Evolutionary conservation across 805 yeast genomes (phyloP).

Genomic region (Ascoidea asiatica): DNA sequence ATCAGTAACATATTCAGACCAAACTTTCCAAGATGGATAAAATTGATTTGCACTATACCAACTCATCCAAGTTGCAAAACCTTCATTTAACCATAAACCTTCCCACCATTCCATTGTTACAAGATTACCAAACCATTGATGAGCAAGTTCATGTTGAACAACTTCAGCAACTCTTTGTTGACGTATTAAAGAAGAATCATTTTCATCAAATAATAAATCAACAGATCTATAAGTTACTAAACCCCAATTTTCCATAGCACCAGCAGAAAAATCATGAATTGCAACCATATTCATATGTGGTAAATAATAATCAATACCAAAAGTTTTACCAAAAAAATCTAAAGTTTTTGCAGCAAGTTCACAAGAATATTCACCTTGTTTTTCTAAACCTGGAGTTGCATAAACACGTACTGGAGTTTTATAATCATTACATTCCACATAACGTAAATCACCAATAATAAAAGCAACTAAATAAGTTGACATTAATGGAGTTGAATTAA

Average conservation of each 20-base stretch:
- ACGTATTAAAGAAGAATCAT: slow-evolving; percentile 47
- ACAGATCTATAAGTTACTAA: slow-evolving; percentile 69
- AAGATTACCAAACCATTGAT: slow-evolving; percentile 85
- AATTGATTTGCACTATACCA: slow-evolving; percentile 71
- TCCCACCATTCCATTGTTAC: slow-evolving; percentile 94
- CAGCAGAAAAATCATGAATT: slow-evolving; percentile 72
- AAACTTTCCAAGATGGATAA: slow-evolving; percentile 78
- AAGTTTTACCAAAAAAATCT: slow-evolving; percentile 56
- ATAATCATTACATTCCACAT: slow-evolving; percentile 52
- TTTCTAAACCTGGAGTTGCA: slow-evolving; percentile 65
- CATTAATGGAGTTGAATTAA: slow-evolving; percentile 72
- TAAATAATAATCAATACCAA: slow-evolving; percentile 64
- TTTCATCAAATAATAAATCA: slow-evolving; percentile 60
- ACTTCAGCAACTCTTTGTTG: slow-evolving; percentile 74
- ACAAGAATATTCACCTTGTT: slow-evolving; percentile 60
- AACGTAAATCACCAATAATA: slow-evolving; percentile 67
- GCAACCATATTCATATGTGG: slow-evolving; percentile 79
- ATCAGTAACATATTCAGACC: slow-evolving; percentile 73
- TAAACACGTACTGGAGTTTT: slow-evolving; percentile 70
- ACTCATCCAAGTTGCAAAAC: slow-evolving; percentile 72
- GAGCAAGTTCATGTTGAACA: slow-evolving; percentile 81
- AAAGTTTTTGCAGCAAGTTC: slow-evolving; percentile 65
- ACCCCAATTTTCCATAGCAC: slow-evolving; percentile 87
- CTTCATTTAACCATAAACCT: slow-evolving; percentile 80
- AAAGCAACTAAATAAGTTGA: slow-evolving; percentile 80